Evolutionary conservation across 441 rosid species (phyloP), one percentile per base, ranked within the genome.

Genomic region (Gossypium davidsonii): DNA sequence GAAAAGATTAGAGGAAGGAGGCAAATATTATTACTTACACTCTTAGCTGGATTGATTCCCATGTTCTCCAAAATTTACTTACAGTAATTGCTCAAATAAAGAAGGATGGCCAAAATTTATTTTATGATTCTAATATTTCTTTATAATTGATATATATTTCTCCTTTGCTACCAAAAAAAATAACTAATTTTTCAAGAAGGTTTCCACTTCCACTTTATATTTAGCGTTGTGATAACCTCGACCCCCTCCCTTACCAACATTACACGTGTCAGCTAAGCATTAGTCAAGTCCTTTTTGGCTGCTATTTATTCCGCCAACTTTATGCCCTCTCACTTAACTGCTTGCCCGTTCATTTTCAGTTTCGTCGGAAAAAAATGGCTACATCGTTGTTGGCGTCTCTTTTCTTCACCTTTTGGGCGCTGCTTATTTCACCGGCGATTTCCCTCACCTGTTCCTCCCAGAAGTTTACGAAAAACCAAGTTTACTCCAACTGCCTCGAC

Each of bases 381-480:
- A 8, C 21, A 34, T n/a, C 25, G 63, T 65, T 18, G 34, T 9
- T 3, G 66, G 11, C 17, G 52, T 68, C 62, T 64, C 44, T 85
- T 15, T 67, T 57, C 6, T 15, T 85, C 26, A 26, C 67, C 46
- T 5, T 78, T 5, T 83, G 20, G 49, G 55, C 79, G 63, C 34
- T 82, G 71, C 73, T 84, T 74, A 66, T 82, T 75, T 77, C 85
- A 70, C 84, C 86, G 60, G 63, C 79, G 1, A 69, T 74, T 6
- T 87, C 89, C 10, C 86, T 74, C 59, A 78, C 83, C 39, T 88
- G 92, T 68, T 63, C 77, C 14, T 77, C 88, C 49, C 82, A 70
- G 18, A 80, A 64, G 3, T 78, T 86, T 75, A 61, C 79, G 60
- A 76, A 76, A 56, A 79, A 76, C 34, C 39, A 53, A 18, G 56